Conservation (phyloP, 495 filamentous ascomycete genomes). For the Aspergillus coremiiformis region DNA sequence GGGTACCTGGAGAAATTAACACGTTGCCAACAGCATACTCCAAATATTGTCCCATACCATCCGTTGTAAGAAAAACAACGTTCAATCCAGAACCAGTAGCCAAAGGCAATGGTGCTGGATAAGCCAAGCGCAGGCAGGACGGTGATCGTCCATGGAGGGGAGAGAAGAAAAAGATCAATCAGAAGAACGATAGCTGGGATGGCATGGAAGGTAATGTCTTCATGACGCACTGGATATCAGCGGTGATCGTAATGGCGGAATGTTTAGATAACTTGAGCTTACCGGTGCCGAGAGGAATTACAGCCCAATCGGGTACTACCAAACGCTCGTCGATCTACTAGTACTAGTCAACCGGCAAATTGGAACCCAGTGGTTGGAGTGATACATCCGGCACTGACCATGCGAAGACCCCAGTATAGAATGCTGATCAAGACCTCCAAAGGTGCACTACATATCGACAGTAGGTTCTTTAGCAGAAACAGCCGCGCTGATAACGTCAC, state of each 20-base stretch:
- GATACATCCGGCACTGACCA: constrained; percentile 17
- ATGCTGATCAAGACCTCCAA: constrained; percentile 74
- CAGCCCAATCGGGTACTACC: constrained; percentile 47
- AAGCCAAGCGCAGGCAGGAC: constrained; percentile 52
- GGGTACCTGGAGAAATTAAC: constrained; percentile 55
- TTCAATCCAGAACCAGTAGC: constrained; percentile 88
- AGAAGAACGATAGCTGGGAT: constrained; percentile 64
- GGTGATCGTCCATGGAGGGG: constrained; percentile 72
- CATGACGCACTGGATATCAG: constrained; percentile 9
- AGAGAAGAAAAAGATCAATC: constrained; percentile 65
- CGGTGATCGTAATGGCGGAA: background rate
- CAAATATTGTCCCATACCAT: constrained; percentile 43
- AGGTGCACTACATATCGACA: constrained; percentile 67
- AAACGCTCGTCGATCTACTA: constrained; percentile 59
- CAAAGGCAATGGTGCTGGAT: constrained; percentile 57
- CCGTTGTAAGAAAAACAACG: constrained; percentile 68
- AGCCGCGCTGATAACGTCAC: constrained; percentile 55
- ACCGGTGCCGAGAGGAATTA: constrained; percentile 40
- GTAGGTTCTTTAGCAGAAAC: constrained; percentile 66
- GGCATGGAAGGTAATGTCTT: constrained; percentile 76
- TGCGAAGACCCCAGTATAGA: constrained; percentile 74
- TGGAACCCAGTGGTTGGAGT: background rate
- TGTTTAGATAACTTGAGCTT: constrained; percentile 5
- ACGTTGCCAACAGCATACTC: background rate
- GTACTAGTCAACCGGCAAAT: constrained; percentile 5